Conservation (phyloP, 352 stramenopile genomes). For the Globisporangium echinulatum region DNA sequence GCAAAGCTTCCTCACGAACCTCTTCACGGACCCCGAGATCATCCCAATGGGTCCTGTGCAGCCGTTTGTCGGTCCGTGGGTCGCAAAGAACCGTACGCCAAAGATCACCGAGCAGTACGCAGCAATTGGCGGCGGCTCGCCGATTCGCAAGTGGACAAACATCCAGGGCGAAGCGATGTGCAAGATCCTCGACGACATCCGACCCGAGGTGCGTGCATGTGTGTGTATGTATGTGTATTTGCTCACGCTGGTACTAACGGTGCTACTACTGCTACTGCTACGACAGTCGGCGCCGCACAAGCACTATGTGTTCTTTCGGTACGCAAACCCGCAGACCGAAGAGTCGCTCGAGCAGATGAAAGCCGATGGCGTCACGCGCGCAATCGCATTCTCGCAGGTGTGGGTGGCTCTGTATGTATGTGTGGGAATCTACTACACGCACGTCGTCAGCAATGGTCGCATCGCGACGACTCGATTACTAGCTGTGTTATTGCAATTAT, state of each 20-base stretch:
- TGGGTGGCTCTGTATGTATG: not conserved
- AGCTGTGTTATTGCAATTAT: too few species aligned
- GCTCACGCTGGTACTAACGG: not conserved
- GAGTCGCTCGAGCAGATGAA: constrained; percentile 94
- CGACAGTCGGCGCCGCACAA: constrained; percentile 84
- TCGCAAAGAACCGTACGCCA: constrained; percentile 87
- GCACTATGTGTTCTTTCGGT: constrained; percentile 97
- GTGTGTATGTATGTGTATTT: constrained; percentile 4
- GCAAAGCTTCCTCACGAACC: constrained; percentile 96
- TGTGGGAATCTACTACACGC: not conserved
- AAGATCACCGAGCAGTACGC: constrained; percentile 95
- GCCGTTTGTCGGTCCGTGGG: constrained; percentile 66
- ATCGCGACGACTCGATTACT: too few species aligned
- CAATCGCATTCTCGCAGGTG: constrained; percentile 95
- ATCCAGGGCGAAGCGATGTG: constrained; percentile 91
- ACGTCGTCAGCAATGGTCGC: too few species aligned
- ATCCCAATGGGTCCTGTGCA: constrained; percentile 94
- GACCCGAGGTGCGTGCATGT: constrained; percentile 50
- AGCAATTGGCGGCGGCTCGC: constrained; percentile 95
- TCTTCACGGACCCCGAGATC: constrained; percentile 98
- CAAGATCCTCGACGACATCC: constrained; percentile 85
- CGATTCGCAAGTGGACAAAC: constrained; percentile 97
- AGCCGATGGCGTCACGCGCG: constrained; percentile 90
- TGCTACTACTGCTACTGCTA: not conserved
- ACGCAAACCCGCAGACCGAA: constrained; percentile 97